phyloP scores from a whole-genome alignment of 2,329 filamentous ascomycete species.

The Ramichloridium luteum region DNA sequence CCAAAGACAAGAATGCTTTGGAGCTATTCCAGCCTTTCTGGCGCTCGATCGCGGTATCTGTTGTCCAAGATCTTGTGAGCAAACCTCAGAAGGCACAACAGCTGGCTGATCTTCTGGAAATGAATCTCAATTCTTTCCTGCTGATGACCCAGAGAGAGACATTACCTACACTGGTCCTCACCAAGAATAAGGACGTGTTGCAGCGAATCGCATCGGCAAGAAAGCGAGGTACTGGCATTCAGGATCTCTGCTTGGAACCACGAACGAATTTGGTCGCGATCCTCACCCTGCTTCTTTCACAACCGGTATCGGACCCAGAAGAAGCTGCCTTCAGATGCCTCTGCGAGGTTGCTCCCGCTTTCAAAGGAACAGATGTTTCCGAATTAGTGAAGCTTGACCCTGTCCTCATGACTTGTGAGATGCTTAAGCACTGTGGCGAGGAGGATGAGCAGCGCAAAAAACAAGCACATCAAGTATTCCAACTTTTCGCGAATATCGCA shows the following conservation, averaged over 20 bases:
- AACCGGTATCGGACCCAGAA: slow-evolving; percentile 53
- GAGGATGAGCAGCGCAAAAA: slow-evolving; percentile 38
- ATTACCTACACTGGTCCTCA: slow-evolving; percentile 74
- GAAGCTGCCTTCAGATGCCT: slow-evolving; percentile 57
- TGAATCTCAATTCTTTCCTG: slow-evolving; percentile 63
- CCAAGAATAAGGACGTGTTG: slow-evolving; percentile 64
- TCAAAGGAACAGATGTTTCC: slow-evolving; percentile 52
- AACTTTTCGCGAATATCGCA: slow-evolving; percentile 35
- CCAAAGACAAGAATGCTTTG: slow-evolving; percentile 43
- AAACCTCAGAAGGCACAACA: slow-evolving; percentile 72
- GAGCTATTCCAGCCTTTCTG: slow-evolving; percentile 73
- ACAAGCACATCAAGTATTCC: slow-evolving; percentile 37
- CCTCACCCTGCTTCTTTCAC: slow-evolving; percentile 45
- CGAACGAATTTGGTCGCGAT: slow-evolving; percentile 45
- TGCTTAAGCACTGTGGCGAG: slow-evolving; percentile 69
- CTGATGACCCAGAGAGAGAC: slow-evolving; percentile 67
- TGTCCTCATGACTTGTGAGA: slow-evolving; percentile 62
- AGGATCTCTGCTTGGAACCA: slow-evolving; percentile 50
- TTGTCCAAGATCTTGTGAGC: slow-evolving; percentile 67
- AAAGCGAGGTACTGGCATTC: slow-evolving; percentile 38
- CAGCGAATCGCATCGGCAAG: slow-evolving; percentile 65
- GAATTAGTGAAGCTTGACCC: slow-evolving; percentile 64
- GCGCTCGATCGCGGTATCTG: slow-evolving; percentile 68
- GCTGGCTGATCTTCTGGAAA: slow-evolving; percentile 68
- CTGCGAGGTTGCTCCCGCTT: slow-evolving; percentile 54